phyloP scores from a whole-genome alignment of 106 monocot genomes.

The Xerophyta viscosa region DNA sequence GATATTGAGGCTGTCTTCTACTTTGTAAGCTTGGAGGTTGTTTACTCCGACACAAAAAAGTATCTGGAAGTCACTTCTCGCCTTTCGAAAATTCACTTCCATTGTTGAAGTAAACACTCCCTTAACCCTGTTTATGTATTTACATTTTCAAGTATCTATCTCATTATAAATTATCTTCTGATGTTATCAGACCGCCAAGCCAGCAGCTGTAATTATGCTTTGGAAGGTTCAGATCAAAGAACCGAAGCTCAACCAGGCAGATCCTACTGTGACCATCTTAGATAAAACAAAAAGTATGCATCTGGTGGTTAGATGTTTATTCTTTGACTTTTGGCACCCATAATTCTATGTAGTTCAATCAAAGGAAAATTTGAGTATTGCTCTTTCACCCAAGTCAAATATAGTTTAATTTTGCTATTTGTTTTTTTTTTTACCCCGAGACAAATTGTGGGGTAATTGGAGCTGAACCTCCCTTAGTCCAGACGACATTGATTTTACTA shows the following conservation, averaged over 20 bases:
- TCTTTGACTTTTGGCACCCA: neutral
- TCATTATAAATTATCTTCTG: neutral
- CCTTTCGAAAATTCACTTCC: too few species aligned
- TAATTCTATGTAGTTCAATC: neutral
- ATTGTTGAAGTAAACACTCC: too few species aligned
- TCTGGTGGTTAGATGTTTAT: neutral
- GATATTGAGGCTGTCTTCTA: too few species aligned
- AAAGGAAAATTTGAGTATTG: too few species aligned
- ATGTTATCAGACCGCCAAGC: slow-evolving; percentile 43
- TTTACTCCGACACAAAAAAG: too few species aligned
- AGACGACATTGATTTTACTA: too few species aligned
- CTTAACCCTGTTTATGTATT: too few species aligned
- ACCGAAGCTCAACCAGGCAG: slow-evolving; percentile 50
- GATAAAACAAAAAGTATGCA: slow-evolving; percentile 62
- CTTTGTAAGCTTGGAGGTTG: too few species aligned
- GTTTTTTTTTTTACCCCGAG: too few species aligned
- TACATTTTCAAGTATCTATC: neutral
- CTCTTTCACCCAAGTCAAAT: neutral
- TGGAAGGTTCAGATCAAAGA: slow-evolving; percentile 70
- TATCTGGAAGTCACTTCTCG: too few species aligned
- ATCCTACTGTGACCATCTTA: slow-evolving; percentile 59
- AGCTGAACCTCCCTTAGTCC: too few species aligned
- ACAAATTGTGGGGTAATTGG: too few species aligned
- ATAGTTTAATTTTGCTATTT: neutral
- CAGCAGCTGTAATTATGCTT: slow-evolving; percentile 40